phyloP scores from a whole-genome alignment of 257 asterid species.

The Cynanchum wilfordii region DNA sequence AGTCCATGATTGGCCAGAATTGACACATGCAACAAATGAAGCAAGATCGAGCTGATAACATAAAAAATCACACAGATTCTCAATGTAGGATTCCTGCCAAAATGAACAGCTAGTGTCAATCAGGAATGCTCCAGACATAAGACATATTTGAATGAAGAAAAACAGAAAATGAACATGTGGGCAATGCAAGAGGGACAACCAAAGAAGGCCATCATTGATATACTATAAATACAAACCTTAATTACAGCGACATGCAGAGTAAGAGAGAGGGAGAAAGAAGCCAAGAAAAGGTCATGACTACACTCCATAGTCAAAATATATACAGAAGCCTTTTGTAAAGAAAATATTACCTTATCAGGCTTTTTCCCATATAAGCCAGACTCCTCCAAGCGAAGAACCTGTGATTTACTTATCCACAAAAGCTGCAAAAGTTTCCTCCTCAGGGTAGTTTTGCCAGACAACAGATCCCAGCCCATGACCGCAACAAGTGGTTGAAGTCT shows the following conservation, averaged over 20 bases:
- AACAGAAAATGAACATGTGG: neutral
- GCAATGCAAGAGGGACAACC: neutral
- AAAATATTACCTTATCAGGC: conserved; percentile 59
- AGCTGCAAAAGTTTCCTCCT: conserved; percentile 85
- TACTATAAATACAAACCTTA: conserved; percentile 2
- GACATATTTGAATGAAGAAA: neutral
- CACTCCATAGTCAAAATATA: neutral
- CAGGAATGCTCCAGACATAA: neutral
- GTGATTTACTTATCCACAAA: conserved; percentile 92
- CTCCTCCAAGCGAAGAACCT: conserved; percentile 75
- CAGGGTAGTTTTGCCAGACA: conserved; percentile 73
- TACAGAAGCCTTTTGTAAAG: neutral
- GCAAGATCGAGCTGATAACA: conserved; percentile 96
- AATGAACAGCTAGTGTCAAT: conserved; percentile 19
- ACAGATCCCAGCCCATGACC: conserved; percentile 96
- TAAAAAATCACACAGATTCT: conserved; percentile 84
- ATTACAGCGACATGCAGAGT: conserved; percentile 5
- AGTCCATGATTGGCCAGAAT: conserved; percentile 93
- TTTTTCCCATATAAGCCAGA: conserved; percentile 56
- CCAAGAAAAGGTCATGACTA: conserved; percentile 7
- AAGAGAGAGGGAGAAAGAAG: neutral
- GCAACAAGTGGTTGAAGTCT: conserved; percentile 95
- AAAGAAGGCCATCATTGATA: neutral
- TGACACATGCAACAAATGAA: conserved; percentile 82
- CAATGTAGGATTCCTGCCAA: conserved; percentile 82